A percentile compares a stretch with the other conserved stretches of the same genome.
Conservation (phyloP, 768 basidiomycete species). For the Rhodotorula paludigena region DNA sequence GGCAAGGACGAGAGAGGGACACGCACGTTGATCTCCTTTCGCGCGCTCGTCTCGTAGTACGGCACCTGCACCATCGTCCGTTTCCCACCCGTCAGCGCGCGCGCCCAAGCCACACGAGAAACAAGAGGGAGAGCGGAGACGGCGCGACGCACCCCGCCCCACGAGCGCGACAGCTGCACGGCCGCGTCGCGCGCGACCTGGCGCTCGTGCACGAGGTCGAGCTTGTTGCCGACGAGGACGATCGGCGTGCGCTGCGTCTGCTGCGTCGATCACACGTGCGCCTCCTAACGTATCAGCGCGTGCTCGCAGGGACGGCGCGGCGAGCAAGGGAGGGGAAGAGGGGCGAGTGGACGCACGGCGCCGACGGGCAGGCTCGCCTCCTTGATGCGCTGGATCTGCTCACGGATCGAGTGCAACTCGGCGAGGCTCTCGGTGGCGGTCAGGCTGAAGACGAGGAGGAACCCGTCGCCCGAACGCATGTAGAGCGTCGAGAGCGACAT, state of each 20-base stretch:
- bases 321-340: not conserved
- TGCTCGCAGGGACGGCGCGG: no score
- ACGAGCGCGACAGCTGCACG: conserved; percentile 31
- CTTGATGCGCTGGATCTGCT: conserved; percentile 43
- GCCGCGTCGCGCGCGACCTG: conserved; percentile 40
- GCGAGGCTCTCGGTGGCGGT: conserved; percentile 37
- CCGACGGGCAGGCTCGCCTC: conserved; percentile 6
- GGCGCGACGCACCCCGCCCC: conserved; percentile 36
- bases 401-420: conserved; percentile 37
- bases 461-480: conserved; percentile 43
- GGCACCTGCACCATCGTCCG: conserved; percentile 9
- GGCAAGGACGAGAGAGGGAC: no score
- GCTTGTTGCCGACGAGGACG: conserved; percentile 43
- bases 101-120: no score
- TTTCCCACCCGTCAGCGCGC: fast-evolving
- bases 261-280: fast-evolving
- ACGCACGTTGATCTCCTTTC: conserved; percentile 42
- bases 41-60: conserved; percentile 42
- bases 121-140: no score
- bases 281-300: no score
- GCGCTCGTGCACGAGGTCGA: conserved; percentile 40
- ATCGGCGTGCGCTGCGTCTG: conserved; percentile 31
- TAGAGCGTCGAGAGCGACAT: conserved; percentile 42
- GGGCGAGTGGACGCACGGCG: not conserved
- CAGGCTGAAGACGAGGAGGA: conserved; percentile 43